Percentiles rank a stretch among this genome's conserved stretches.
Evolutionary conservation across 2,329 filamentous ascomycete species (phyloP).

Genomic region (Didymella pinodella): DNA sequence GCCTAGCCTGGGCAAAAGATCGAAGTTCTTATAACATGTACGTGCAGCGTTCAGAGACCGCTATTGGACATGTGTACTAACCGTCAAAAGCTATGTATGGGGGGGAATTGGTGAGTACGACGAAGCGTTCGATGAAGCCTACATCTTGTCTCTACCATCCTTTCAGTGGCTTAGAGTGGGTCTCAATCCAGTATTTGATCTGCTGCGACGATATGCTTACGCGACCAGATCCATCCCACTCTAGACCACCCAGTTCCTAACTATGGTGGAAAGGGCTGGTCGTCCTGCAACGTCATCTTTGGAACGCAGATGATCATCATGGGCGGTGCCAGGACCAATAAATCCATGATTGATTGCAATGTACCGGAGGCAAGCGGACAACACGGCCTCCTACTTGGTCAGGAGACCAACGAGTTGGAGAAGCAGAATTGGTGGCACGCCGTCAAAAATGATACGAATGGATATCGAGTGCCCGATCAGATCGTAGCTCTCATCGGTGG

Average conservation of each 20-base stretch:
- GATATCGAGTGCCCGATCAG: background rate
- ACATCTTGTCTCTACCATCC: constrained; percentile 65
- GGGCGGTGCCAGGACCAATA: constrained; percentile 56
- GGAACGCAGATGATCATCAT: constrained; percentile 66
- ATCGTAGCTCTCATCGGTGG: constrained; percentile 1
- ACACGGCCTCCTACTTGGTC: constrained; percentile 61
- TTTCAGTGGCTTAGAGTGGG: constrained; percentile 63
- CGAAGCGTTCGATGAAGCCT: constrained; percentile 66
- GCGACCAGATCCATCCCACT: background rate
- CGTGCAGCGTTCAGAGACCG: no score
- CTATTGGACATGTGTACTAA: background rate
- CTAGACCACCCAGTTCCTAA: background rate
- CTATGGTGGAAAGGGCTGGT: constrained; percentile 54
- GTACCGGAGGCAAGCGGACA: constrained; percentile 57
- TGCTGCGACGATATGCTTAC: no score
- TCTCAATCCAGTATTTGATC: no score
- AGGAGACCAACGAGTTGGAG: constrained; percentile 42
- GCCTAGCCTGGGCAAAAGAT: background rate
- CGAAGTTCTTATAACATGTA: background rate
- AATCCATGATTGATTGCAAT: constrained; percentile 58
- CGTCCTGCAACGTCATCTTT: constrained; percentile 63
- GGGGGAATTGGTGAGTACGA: constrained; percentile 61
- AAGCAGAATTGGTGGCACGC: background rate
- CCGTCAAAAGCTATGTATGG: constrained; percentile 61
- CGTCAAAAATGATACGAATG: background rate